phyloP scores from a whole-genome alignment of 345 rosid species.

The Turritis glabra region DNA sequence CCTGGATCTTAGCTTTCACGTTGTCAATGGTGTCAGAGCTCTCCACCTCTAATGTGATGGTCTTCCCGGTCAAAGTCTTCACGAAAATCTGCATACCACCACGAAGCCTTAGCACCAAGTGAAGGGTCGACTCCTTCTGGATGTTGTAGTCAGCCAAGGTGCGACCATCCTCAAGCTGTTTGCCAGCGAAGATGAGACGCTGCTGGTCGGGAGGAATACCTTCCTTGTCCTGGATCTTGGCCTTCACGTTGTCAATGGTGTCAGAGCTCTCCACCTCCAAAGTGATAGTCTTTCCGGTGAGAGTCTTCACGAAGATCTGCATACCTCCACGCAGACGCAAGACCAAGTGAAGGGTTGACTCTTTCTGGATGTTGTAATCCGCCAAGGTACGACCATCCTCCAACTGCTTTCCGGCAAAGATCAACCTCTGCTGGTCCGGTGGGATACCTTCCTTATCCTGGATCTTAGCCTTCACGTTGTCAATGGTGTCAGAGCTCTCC shows the following conservation, averaged over 20 bases:
- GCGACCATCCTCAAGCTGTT: conserved; percentile 40
- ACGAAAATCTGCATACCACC: conserved; percentile 28
- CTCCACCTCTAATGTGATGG: conserved; percentile 16
- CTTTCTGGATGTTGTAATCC: conserved; percentile 48
- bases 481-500: conserved; percentile 42
- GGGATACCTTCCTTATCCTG: conserved; percentile 50
- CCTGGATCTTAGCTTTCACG: conserved; percentile 21
- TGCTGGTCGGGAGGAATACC: conserved; percentile 39
- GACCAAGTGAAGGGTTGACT: conserved; percentile 46
- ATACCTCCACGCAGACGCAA: conserved; percentile 44
- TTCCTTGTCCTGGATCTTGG: conserved; percentile 33
- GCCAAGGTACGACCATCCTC: conserved; percentile 47
- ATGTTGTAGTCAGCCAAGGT: conserved; percentile 28
- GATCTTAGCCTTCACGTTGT: conserved; percentile 45
- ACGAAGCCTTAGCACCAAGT: conserved; percentile 23
- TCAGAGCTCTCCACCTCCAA: conserved; percentile 25
- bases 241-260: conserved; percentile 33
- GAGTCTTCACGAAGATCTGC: conserved; percentile 17
- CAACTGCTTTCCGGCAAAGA: conserved; percentile 46
- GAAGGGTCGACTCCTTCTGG: conserved; percentile 33
- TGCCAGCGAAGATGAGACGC: conserved; percentile 35
- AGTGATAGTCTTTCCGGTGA: conserved; percentile 14
- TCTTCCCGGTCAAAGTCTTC: conserved; percentile 13
- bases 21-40: conserved; percentile 22
- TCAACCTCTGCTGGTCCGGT: conserved; percentile 45